Conservation (phyloP, 208 protist species). For the Leptomonas pyrrhocoris region DNA sequence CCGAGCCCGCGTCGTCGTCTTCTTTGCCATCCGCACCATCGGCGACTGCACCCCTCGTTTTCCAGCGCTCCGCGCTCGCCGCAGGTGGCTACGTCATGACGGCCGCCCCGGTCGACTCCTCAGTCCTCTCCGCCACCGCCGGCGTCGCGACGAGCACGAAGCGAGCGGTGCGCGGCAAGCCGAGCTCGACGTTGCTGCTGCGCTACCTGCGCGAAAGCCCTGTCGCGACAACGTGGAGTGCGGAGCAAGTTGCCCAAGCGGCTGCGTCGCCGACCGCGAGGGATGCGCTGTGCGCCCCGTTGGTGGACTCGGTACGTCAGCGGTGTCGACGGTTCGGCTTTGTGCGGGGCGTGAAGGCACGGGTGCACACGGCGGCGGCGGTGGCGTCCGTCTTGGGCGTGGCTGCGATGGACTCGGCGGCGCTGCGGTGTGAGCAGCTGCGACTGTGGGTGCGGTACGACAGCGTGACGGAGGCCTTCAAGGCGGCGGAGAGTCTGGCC, state of each 20-base stretch:
- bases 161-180: slow-evolving; percentile 47
- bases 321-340: slow-evolving; percentile 60
- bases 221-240: neutral
- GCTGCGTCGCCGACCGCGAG: slow-evolving; percentile 13
- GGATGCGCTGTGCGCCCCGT: slow-evolving; percentile 21
- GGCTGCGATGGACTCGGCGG: slow-evolving; percentile 1
- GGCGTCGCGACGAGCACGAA: slow-evolving; percentile 1
- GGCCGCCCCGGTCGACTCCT: neutral
- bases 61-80: slow-evolving; percentile 59
- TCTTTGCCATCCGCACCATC: neutral
- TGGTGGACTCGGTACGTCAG: slow-evolving; percentile 43
- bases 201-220: slow-evolving; percentile 40
- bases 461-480: slow-evolving; percentile 82
- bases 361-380: slow-evolving; percentile 31
- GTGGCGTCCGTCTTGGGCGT: slow-evolving; percentile 21
- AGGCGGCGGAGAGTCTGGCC: slow-evolving; percentile 63
- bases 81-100: slow-evolving; percentile 78
- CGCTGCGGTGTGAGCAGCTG: slow-evolving; percentile 41
- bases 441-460: slow-evolving; percentile 87
- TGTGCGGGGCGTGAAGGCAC: slow-evolving; percentile 54
- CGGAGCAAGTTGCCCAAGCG: slow-evolving; percentile 8
- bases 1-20: neutral
- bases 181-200: slow-evolving; percentile 81
- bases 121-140: neutral
- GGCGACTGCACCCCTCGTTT: slow-evolving; percentile 56